Evolutionary conservation across 192 early-diverging fungal genomes (phyloP).

Genomic region (Entophlyctis luteolus): DNA sequence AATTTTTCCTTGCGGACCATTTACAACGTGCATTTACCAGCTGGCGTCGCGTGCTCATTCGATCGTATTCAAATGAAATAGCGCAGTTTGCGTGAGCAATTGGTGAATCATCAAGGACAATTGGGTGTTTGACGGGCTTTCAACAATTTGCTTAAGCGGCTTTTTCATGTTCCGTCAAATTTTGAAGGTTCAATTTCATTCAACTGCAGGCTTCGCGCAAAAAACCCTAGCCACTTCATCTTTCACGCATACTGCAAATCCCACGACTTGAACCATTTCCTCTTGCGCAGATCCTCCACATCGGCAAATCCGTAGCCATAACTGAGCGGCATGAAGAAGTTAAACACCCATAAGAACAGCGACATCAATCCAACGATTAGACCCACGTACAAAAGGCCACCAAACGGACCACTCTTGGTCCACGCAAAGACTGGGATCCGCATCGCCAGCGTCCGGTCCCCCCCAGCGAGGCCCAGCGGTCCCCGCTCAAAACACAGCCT

Average conservation of each 20-base stretch:
- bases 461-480: slow-evolving; percentile 1
- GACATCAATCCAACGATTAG: slow-evolving; percentile 41
- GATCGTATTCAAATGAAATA: too few species aligned
- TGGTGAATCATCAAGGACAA: too few species aligned
- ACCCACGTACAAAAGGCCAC: slow-evolving; percentile 31
- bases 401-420: slow-evolving; percentile 22
- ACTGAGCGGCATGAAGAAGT: slow-evolving; percentile 79
- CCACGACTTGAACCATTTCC: slow-evolving; percentile 76
- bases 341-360: slow-evolving; percentile 57
- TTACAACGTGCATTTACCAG: too few species aligned
- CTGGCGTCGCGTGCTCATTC: too few species aligned
- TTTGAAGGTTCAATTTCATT: too few species aligned
- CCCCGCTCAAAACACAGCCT: slow-evolving; percentile 15
- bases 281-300: slow-evolving; percentile 53
- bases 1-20: too few species aligned
- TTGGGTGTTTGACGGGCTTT: too few species aligned
- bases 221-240: too few species aligned
- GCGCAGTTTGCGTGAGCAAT: too few species aligned
- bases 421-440: slow-evolving; percentile 23
- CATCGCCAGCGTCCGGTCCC: slow-evolving; percentile 8
- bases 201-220: too few species aligned
- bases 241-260: slow-evolving; percentile 77
- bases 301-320: slow-evolving; percentile 73
- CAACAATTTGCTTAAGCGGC: too few species aligned
- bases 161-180: too few species aligned